Evolutionary conservation across 352 stramenopile species (phyloP).

Genomic region (Phytophthora brassicae): DNA sequence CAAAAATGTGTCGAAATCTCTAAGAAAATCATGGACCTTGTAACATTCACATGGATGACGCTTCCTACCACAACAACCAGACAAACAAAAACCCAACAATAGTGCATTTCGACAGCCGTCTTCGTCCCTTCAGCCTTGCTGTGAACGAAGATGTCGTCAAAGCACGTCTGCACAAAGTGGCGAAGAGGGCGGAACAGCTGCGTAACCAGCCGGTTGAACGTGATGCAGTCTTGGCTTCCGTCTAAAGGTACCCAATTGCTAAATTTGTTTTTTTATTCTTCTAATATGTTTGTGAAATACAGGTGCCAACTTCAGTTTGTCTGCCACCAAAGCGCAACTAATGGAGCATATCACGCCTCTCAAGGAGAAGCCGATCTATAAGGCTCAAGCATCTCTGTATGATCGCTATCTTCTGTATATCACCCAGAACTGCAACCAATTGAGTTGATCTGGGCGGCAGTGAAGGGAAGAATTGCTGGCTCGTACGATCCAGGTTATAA

Average conservation of each 20-base stretch:
- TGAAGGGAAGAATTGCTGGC: background rate
- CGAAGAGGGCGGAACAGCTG: too few species aligned
- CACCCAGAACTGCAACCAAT: slow-evolving; percentile 6
- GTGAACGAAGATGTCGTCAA: too few species aligned
- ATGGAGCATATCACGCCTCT: background rate
- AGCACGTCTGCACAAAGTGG: too few species aligned
- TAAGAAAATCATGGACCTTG: background rate
- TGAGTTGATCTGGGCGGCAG: too few species aligned
- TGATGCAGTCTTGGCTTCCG: background rate
- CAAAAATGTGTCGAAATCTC: background rate
- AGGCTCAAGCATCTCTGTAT: background rate
- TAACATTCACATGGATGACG: background rate
- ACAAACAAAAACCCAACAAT: slow-evolving; percentile 5
- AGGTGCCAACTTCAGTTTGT: background rate
- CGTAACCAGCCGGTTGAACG: too few species aligned
- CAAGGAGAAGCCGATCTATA: slow-evolving; percentile 1
- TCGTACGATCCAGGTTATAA: too few species aligned
- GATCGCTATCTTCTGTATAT: background rate
- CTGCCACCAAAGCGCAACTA: background rate
- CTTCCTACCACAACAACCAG: slow-evolving; percentile 6
- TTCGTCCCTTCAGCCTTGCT: too few species aligned
- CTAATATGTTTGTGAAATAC: background rate
- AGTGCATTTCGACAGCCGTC: too few species aligned
- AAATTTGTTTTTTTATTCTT: background rate
- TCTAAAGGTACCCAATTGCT: background rate